Conservation (phyloP, 805 yeast genomes). For the Saccharomyces paradoxus region DNA sequence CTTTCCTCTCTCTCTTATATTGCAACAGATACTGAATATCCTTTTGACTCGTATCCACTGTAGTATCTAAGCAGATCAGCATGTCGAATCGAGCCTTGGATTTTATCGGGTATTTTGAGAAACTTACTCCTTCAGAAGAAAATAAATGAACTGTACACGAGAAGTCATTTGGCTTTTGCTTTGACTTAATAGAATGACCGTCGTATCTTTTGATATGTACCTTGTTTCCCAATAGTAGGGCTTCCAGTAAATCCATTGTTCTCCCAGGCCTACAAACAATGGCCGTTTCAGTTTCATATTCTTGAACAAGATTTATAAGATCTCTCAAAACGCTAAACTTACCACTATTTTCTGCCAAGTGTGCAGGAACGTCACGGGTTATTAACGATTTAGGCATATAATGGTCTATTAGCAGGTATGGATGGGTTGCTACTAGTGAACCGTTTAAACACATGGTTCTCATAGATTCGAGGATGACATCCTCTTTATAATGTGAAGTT, state of each 20-base stretch:
- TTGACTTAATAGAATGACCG: constrained; percentile 50
- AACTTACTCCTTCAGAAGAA: constrained; percentile 30
- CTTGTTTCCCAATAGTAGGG: constrained; percentile 55
- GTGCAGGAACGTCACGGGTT: constrained; percentile 60
- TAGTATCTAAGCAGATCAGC: constrained; percentile 55
- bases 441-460: constrained; percentile 68
- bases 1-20: constrained; percentile 23
- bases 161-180: constrained; percentile 23
- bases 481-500: constrained; percentile 38
- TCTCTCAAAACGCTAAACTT: constrained; percentile 68
- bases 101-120: constrained; percentile 16
- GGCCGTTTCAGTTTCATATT: constrained; percentile 46
- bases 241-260: constrained; percentile 65
- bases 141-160: constrained; percentile 38
- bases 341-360: constrained; percentile 72
- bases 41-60: constrained; percentile 37
- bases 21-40: constrained; percentile 28
- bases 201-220: constrained; percentile 49
- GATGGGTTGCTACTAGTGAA: constrained; percentile 79
- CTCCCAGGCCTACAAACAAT: constrained; percentile 63
- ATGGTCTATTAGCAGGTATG: constrained; percentile 75
- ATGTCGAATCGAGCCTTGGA: constrained; percentile 40
- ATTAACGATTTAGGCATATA: constrained; percentile 67
- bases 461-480: constrained; percentile 64
- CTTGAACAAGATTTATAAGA: constrained; percentile 48